Evolutionary conservation across 2,329 filamentous ascomycete genomes (phyloP).

Genomic region (Trichoderma koningiopsis): DNA sequence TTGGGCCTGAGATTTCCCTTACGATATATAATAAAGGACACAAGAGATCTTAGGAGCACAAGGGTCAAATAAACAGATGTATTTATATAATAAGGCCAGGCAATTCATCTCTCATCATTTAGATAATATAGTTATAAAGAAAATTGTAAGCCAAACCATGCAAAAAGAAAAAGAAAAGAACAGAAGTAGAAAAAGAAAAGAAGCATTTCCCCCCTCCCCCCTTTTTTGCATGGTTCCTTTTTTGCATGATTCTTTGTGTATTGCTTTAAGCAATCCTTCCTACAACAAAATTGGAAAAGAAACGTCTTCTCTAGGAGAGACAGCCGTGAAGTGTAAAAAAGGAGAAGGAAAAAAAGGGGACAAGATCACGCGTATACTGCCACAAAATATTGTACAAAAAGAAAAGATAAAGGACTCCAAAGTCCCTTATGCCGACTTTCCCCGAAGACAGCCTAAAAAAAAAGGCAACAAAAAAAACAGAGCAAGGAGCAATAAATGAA

Average conservation of each 20-base stretch:
- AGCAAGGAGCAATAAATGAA: not conserved
- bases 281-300: not conserved
- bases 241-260: conserved; percentile 9
- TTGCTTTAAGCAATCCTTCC: not conserved
- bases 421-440: not conserved
- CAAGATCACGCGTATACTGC: conserved; percentile 10
- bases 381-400: conserved; percentile 21
- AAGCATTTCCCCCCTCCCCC: not conserved
- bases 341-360: not conserved
- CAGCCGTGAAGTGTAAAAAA: not conserved
- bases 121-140: conserved; percentile 20
- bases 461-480: not conserved
- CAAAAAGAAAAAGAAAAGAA: not conserved
- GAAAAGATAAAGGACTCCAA: not conserved
- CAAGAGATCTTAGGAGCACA: not conserved
- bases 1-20: not conserved
- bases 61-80: not conserved
- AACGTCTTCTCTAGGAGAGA: not conserved
- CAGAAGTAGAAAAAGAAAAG: not conserved
- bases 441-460: not conserved
- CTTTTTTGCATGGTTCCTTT: conserved; percentile 2
- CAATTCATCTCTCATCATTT: conserved; percentile 28
- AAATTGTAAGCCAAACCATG: conserved; percentile 24
- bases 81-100: conserved; percentile 9
- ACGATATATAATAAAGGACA: not conserved